Evolutionary conservation across 1,284 basidiomycete species (phyloP), one percentile per base, ranked within the genome.

Genomic region (Sporisorium reilianum): DNA sequence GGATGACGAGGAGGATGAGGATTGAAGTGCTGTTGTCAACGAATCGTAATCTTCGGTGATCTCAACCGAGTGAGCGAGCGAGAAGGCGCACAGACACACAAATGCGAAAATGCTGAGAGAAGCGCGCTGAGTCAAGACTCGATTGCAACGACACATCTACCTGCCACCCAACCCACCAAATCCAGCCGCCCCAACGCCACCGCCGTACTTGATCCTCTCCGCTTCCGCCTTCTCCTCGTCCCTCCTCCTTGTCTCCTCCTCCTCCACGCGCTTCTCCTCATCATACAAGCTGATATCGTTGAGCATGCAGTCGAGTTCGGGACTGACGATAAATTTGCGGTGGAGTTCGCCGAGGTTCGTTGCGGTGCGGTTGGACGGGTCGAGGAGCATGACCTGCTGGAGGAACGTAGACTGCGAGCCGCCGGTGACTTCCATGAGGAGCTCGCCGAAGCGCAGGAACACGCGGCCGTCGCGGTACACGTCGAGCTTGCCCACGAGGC

Each of bases 371-470:
- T 87, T 86, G 48, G 84, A 84, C 50, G 86, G 80, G 84, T 97
- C 91, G 48, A 96, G 81, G 74, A 91, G 88, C 49, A 93, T 91
- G 8, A 93, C 90, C 71, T 96, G 93, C 83, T 97, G 93, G 10
- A 96, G 88, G 85, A 97, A 97, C 0, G 93, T 93, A 2, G 93
- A 90, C 69, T 93, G 92, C 9, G 93, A 94, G 18, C 92, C 93
- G 12, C 92, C 90, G 5, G 89, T 90, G 25, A 97, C 78, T 40
- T 81, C 79, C 80, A 81, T 81, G 16, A 79, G 62, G 3, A 83
- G 60, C 22, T 78, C 76, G 38, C 81, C 81, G n/a, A 82, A 75
- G 18, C 54, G 59, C 16, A 84, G 59, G 54, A 75, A 71, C 1
- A 82, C 80, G 5, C 80, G 75, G 2, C 82, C 81, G 40, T 82